Evolutionary conservation across 2,329 filamentous ascomycete genomes (phyloP).

Genomic region (Chaetomiaceae sp.): DNA sequence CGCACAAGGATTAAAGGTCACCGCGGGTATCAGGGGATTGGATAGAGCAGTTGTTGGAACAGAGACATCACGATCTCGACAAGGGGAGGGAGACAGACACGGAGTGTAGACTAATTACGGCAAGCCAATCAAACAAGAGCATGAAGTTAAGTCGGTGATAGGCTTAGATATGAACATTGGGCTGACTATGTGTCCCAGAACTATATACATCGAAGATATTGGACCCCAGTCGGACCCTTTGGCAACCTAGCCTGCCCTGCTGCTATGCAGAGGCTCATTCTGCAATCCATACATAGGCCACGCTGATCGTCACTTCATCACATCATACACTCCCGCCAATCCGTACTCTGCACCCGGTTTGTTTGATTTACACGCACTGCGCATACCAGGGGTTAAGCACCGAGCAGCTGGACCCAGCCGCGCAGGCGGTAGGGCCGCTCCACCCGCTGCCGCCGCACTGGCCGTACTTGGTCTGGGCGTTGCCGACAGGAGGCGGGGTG

Average conservation of each 20-base stretch:
- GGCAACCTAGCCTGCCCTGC: neutral
- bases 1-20: too few species aligned
- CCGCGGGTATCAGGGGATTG: too few species aligned
- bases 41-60: too few species aligned
- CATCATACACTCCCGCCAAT: neutral
- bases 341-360: neutral
- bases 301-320: neutral
- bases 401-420: constrained; percentile 21
- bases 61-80: too few species aligned
- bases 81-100: too few species aligned
- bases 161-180: neutral
- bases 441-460: constrained; percentile 27
- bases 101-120: too few species aligned
- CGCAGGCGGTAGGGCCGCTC: constrained; percentile 23
- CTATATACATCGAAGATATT: constrained; percentile 6
- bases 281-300: too few species aligned
- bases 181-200: neutral
- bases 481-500: constrained; percentile 8
- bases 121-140: neutral
- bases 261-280: neutral
- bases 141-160: neutral
- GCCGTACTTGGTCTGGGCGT: constrained; percentile 23
- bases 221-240: neutral
- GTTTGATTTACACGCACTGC: constrained; percentile 23
- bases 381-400: constrained; percentile 22